phyloP scores from a whole-genome alignment of 805 yeast genomes.

The Kodamaea kakaduensis region DNA sequence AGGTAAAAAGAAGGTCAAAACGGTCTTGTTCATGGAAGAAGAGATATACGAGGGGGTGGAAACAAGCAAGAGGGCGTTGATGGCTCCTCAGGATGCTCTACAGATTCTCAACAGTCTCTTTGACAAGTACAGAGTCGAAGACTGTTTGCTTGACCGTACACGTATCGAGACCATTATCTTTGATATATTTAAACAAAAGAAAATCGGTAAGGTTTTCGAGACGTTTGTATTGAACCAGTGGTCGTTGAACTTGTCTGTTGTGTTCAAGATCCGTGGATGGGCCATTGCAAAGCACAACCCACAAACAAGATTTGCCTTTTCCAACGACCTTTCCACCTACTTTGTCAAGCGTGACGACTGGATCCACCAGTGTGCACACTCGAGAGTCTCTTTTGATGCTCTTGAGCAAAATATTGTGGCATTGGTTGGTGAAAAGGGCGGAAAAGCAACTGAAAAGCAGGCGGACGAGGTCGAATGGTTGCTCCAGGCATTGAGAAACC shows the following conservation, averaged over 20 bases:
- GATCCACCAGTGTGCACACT: slow-evolving; percentile 39
- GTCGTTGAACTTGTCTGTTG: slow-evolving; percentile 28
- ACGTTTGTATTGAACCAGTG: slow-evolving; percentile 74
- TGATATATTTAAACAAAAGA: slow-evolving; percentile 42
- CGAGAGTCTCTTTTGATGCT: slow-evolving; percentile 45
- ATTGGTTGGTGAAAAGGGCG: slow-evolving; percentile 45
- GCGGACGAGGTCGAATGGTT: slow-evolving; percentile 58
- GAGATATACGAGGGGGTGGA: slow-evolving; percentile 53
- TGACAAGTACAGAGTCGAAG: slow-evolving; percentile 21
- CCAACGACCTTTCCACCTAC: slow-evolving; percentile 27
- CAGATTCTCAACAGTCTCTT: slow-evolving; percentile 28
- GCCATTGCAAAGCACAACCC: slow-evolving; percentile 21
- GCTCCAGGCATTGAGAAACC: slow-evolving; percentile 43
- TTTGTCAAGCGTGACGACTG: slow-evolving; percentile 41
- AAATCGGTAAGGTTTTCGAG: slow-evolving; percentile 49
- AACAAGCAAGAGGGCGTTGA: slow-evolving; percentile 47
- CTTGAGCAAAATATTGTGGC: slow-evolving; percentile 58
- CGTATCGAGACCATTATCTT: slow-evolving; percentile 25
- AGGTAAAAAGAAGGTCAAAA: slow-evolving; percentile 28
- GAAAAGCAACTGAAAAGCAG: slow-evolving; percentile 47
- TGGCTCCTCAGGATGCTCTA: slow-evolving; percentile 64
- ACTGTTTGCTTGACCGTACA: slow-evolving; percentile 26
- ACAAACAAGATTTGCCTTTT: slow-evolving; percentile 25
- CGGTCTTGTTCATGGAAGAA: slow-evolving; percentile 43
- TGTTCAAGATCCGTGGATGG: slow-evolving; percentile 49